Conservation (phyloP, 2,329 filamentous ascomycete species). For the Fusarium algeriense region DNA sequence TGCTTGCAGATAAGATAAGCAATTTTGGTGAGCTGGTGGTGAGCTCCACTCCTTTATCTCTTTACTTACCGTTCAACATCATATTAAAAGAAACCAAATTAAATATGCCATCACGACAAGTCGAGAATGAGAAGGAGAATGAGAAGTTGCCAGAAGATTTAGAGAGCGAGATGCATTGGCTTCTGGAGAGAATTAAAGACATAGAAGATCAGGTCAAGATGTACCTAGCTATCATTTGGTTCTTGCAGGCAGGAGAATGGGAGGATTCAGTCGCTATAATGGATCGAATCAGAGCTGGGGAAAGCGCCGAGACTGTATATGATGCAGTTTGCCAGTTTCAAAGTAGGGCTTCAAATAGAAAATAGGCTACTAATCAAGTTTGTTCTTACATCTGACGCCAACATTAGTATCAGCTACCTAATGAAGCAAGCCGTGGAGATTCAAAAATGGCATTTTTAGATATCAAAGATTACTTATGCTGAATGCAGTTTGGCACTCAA, state of each 20-base stretch:
- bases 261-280: neutral
- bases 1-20: neutral
- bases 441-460: too few relatives aligned
- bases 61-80: neutral
- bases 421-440: neutral
- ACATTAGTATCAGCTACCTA: neutral
- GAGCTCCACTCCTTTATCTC: neutral
- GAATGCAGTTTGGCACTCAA: too few relatives aligned
- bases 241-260: neutral
- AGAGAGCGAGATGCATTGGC: neutral
- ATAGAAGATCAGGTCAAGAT: neutral
- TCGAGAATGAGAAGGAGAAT: neutral
- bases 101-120: neutral
- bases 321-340: neutral
- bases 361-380: neutral
- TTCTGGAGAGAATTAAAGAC: neutral
- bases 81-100: neutral
- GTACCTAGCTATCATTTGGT: neutral
- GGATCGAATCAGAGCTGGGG: neutral
- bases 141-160: neutral
- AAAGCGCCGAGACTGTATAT: neutral
- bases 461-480: too few relatives aligned
- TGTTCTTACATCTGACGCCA: neutral
- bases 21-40: fast-evolving
- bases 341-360: neutral